These are phyloP conservation scores for Neofusicoccum kwambonambiense DNA, from an alignment of 2,329 filamentous ascomycete genomes.

Conservation along the genomic window DNA sequence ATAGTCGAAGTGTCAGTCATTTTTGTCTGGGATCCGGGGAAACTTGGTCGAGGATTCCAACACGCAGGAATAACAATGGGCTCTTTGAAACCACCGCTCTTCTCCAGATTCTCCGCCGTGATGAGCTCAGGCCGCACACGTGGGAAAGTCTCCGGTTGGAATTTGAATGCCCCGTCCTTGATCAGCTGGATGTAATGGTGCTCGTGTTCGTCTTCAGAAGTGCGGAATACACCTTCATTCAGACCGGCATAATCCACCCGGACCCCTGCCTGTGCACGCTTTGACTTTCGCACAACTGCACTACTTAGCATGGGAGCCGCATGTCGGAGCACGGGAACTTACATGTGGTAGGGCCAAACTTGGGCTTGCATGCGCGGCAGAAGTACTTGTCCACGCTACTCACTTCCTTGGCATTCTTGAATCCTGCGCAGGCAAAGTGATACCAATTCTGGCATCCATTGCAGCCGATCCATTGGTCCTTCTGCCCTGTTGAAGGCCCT, in stretches of 20 bases:
- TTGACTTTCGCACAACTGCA: conserved; percentile 61
- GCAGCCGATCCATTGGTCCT: conserved; percentile 65
- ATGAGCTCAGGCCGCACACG: conserved; percentile 63
- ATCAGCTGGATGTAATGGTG: conserved; percentile 69
- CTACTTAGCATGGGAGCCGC: conserved; percentile 25
- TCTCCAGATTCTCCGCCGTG: conserved; percentile 63
- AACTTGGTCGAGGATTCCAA: conserved; percentile 56
- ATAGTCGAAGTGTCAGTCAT: conserved; percentile 17
- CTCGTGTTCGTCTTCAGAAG: conserved; percentile 62
- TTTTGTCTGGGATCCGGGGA: conserved; percentile 17
- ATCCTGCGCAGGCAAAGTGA: conserved; percentile 65
- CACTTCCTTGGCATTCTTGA: conserved; percentile 63
- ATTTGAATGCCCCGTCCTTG: conserved; percentile 62
- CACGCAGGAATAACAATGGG: conserved; percentile 65
- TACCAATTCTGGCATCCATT: conserved; percentile 69
- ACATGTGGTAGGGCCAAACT: conserved; percentile 63
- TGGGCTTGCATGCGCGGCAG: conserved; percentile 57
- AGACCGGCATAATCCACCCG: conserved; percentile 62
- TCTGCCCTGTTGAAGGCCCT: conserved; percentile 51
- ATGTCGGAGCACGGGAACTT: conserved; percentile 24
- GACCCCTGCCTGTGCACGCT: conserved; percentile 62
- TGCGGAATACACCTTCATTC: conserved; percentile 65
- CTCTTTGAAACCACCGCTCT: conserved; percentile 61
- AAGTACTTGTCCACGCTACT: conserved; percentile 68
- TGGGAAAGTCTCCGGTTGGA: conserved; percentile 61